Percentiles rank a stretch among this genome's conserved stretches.
These are phyloP conservation scores for Magnolia sinica DNA, from an alignment of 164 flowering plant species.

Conservation along the genomic window DNA sequence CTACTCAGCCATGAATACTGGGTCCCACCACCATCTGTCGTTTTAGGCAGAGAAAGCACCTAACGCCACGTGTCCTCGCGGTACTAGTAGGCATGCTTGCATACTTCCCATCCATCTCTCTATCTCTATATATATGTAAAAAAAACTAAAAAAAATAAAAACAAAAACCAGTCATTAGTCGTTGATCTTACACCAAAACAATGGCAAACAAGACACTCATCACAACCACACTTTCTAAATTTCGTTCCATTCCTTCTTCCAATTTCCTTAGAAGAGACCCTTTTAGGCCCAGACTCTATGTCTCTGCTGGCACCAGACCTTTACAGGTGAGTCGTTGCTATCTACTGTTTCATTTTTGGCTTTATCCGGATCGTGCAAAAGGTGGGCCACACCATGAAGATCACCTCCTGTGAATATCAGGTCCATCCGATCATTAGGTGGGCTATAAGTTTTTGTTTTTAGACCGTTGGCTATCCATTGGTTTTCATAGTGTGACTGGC, in stretches of 20 bases:
- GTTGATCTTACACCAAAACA: not conserved
- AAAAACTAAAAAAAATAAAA: not conserved
- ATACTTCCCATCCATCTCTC: not conserved
- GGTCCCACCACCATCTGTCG: not conserved
- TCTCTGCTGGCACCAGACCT: conserved; percentile 13
- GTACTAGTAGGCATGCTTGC: not conserved
- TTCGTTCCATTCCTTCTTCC: not conserved
- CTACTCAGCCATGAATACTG: not conserved
- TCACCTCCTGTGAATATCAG: too few species aligned
- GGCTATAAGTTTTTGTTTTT: too few species aligned
- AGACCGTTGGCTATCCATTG: too few species aligned
- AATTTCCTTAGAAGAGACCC: not conserved
- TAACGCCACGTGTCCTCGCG: not conserved
- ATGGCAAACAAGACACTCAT: conserved; percentile 21
- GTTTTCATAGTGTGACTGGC: too few species aligned
- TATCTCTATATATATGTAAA: not conserved
- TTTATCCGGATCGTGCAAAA: too few species aligned
- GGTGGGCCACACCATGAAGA: too few species aligned
- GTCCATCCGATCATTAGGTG: too few species aligned
- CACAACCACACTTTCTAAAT: conserved; percentile 6
- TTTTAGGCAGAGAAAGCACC: not conserved
- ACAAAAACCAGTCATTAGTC: not conserved
- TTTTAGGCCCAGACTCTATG: conserved; percentile 3
- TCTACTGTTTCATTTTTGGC: not conserved
- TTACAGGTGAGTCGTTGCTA: conserved; percentile 12